Evolutionary conservation across 2,329 filamentous ascomycete genomes (phyloP), one percentile per base, ranked within the genome.

Genomic region (Aspergillus udagawae): DNA sequence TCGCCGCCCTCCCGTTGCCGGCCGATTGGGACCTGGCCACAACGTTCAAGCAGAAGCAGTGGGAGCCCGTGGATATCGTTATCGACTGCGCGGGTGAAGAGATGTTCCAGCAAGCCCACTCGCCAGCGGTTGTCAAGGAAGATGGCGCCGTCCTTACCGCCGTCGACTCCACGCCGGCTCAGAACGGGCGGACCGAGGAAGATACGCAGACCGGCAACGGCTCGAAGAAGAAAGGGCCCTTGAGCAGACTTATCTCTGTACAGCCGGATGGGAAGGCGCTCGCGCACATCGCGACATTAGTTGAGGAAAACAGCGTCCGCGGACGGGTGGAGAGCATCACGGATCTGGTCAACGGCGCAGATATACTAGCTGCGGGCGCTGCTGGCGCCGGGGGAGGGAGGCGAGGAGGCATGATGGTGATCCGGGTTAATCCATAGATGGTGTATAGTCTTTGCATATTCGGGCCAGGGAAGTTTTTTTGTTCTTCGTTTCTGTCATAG

Each of bases 41-140:
- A 23, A 63, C 65, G 23, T 77, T 76, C 64, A 63, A 62, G 9
- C 51, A 63, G 5, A 67, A 65, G 3, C 60, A 60, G 10, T 75
- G 72, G 68, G 56, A 58, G 0, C 72, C 74, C 0, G 74, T 77
- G 8, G 74, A 78, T 61, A 58, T 78, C 7, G 73, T 77, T 9
- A 59, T 78, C 25, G 75, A 78, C 52, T 77, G 74, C 54, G 63
- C 68, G 12, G 74, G 72, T 29, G 64, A 65, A 3, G 59, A 68
- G 32, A 69, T 70, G 42, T 70, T 75, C 56, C 65, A 58, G n/a
- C 68, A 73, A 48, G 67, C 67, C 17, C 70, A 75, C 62, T 67
- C 65, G 3, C 61, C 67, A 0, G 54, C 64, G 23, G 68, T 76
- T 4, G 66, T 77, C 12, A 68, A 67, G 47, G 67, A 74, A 47